Conservation (phyloP, 441 rosid species). For the Populus tomentosa region DNA sequence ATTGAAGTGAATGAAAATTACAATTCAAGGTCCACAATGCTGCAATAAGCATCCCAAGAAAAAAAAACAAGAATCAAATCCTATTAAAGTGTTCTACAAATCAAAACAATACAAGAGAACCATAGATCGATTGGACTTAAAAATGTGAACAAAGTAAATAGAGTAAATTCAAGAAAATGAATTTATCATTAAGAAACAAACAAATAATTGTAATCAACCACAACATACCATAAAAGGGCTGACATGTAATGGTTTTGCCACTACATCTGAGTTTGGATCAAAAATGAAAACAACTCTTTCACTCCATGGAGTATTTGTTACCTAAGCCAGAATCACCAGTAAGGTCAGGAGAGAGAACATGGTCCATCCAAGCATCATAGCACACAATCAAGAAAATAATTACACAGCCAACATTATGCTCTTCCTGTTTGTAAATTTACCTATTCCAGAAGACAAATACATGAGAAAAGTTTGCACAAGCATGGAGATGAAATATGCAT, state of each 20-base stretch:
- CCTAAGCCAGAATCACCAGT: conserved; percentile 35
- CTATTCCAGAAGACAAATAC: background rate
- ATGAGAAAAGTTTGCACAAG: background rate
- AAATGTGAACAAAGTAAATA: background rate
- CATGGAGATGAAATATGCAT: background rate
- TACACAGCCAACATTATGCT: background rate
- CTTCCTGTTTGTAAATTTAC: background rate
- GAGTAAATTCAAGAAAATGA: background rate
- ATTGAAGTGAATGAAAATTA: background rate
- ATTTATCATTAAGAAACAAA: background rate
- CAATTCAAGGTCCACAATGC: background rate
- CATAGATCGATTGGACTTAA: background rate
- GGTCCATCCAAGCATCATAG: background rate
- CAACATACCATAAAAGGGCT: conserved; percentile 87
- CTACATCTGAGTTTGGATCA: conserved; percentile 65
- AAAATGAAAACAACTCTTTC: conserved; percentile 78
- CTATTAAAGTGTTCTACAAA: background rate
- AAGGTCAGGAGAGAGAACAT: conserved; percentile 10
- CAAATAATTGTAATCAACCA: background rate
- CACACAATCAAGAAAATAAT: background rate
- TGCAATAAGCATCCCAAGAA: background rate
- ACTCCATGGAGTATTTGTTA: conserved; percentile 95
- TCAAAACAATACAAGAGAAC: background rate
- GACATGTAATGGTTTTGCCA: conserved; percentile 89
- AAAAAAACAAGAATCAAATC: background rate